Base-by-base conservation (phyloP, 441 rosid genomes). In the Metrosideros polymorpha region DNA sequence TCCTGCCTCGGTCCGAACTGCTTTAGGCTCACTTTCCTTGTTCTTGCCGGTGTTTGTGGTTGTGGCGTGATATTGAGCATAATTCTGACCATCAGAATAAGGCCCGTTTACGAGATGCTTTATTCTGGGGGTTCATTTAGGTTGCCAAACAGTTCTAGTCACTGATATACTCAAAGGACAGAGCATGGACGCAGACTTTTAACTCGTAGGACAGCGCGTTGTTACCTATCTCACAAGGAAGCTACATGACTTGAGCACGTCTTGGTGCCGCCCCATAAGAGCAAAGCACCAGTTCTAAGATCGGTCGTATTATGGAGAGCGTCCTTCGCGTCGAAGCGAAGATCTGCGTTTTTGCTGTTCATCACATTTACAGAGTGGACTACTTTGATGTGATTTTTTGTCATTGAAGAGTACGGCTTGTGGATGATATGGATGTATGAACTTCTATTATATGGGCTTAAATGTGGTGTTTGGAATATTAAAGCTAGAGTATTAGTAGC, bases 51-150 rank as follows among this genome's bases (percentile, higher is more conserved):
- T 22, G 84, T 91, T 14, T 90, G 89, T 50, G 86, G 89, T 24
- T 32, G 89, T 12, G 92, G 91, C 15, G 89, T 91, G 6, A 54
- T 89, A 24, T 63, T 89, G 84, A 88, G 93, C 86, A 83, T 89
- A 12, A 82, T 92, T 19, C 85, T 92, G 43, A 88, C 83, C 22
- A 79, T 85, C 35, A 88, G 94, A 82, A 92, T 91, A 55, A 85
- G 87, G 85, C 93, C 93, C 5, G 94, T 92, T 53, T 92, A 91
- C 24, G 89, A 88, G 83, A 88, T 87, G 90, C 91, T 91, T 22
- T 91, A 92, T n/a, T 89, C 88, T 5, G 90, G 91, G 47, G 91
- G 93, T 55, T 91, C 93, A 39, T 91, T 90, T 88, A 85, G 92
- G 89, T 51, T 88, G 85, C 92, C 91, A 9, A 88, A 83, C 54